Percentiles rank a stretch among this genome's conserved stretches.
Evolutionary conservation across 2,329 filamentous ascomycete genomes (phyloP).

Genomic region (Fusarium gaditjirri): DNA sequence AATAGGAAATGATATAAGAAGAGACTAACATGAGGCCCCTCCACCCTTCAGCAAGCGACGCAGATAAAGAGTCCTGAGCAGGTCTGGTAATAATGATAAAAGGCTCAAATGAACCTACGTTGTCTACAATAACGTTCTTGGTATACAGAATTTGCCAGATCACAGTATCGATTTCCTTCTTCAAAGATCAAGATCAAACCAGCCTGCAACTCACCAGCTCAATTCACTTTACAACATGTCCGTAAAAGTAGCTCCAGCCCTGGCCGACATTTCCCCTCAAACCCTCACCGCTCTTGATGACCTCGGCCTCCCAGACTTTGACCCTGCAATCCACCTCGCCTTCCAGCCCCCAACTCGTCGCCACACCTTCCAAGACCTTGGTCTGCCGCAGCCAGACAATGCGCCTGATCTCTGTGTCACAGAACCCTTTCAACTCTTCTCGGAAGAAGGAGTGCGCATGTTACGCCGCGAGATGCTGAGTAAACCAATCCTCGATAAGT

Average conservation of each 20-base stretch:
- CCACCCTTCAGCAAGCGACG: neutral
- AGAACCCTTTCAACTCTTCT: neutral
- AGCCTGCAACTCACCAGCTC: neutral
- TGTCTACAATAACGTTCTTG: fast-evolving
- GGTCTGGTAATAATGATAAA: neutral
- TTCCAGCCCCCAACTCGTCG: neutral
- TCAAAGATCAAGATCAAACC: neutral
- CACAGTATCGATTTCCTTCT: no score
- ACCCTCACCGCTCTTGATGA: neutral
- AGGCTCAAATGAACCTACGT: neutral
- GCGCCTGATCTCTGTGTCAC: neutral
- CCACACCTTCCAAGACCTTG: neutral
- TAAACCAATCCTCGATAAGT: neutral
- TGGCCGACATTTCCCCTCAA: no score
- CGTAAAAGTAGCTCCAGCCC: neutral
- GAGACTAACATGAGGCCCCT: neutral
- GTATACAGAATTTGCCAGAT: no score
- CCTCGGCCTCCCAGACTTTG: neutral
- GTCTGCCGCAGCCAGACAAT: neutral
- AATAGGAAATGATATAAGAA: neutral
- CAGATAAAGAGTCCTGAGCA: neutral
- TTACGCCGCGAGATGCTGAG: neutral
- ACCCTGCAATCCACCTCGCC: neutral
- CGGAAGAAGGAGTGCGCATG: neutral
- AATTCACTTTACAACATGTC: neutral